Conservation (phyloP, 768 basidiomycete species). For the Basidioascus undulatus region DNA sequence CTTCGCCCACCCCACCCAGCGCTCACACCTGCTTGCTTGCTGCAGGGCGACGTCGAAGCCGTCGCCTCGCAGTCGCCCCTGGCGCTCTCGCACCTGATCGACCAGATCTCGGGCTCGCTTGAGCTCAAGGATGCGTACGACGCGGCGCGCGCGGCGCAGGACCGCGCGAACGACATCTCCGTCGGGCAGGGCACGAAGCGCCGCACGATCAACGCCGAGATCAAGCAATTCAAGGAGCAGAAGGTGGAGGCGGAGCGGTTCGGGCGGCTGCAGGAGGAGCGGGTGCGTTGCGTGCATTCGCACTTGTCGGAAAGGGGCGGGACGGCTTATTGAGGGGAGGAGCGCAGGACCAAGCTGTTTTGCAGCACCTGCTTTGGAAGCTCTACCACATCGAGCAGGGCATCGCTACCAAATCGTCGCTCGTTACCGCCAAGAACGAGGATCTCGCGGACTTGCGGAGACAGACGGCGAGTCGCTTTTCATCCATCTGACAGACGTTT, state of each 20-base stretch:
- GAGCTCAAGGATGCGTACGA: conserved; percentile 78
- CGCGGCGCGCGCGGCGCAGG: conserved; percentile 59
- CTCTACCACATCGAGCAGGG: conserved; percentile 70
- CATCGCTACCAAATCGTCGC: conserved; percentile 43
- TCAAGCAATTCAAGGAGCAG: conserved; percentile 93
- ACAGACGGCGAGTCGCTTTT: conserved; percentile 33
- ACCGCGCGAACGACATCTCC: conserved; percentile 76
- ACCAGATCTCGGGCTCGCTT: conserved; percentile 77
- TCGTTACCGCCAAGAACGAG: conserved; percentile 49
- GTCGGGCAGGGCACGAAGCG: conserved; percentile 88
- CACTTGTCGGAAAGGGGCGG: too few relatives aligned
- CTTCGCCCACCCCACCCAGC: background rate
- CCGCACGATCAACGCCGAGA: conserved; percentile 76
- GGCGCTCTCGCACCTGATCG: conserved; percentile 70
- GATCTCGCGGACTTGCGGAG: conserved; percentile 40
- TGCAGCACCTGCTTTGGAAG: conserved; percentile 63
- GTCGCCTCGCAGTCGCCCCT: conserved; percentile 84
- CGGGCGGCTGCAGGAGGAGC: conserved; percentile 46
- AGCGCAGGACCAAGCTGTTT: conserved; percentile 62
- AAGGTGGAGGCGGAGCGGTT: conserved; percentile 78
- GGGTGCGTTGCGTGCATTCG: conserved; percentile 25
- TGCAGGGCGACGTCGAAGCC: conserved; percentile 72
- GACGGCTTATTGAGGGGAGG: too few relatives aligned
- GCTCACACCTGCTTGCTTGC: background rate
- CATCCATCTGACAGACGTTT: background rate